Conservation (phyloP, 441 rosid species). For the Euphorbia celastroides region DNA sequence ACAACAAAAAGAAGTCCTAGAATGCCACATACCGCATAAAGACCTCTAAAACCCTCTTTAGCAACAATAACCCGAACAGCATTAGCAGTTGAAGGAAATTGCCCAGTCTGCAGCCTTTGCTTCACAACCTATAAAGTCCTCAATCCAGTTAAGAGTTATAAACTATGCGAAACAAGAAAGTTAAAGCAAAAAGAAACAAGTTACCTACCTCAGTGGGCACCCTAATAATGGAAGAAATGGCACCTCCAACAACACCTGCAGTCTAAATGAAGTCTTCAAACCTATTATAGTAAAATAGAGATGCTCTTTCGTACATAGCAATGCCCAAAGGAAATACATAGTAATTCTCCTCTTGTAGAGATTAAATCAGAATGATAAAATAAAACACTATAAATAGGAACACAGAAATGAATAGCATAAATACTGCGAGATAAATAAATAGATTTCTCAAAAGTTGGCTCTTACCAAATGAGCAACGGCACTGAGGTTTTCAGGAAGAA, state of each 20-base stretch:
- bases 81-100: slow-evolving; percentile 67
- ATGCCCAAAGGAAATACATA: background rate
- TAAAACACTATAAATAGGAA: background rate
- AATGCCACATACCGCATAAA: slow-evolving; percentile 36
- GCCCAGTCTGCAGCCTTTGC: slow-evolving; percentile 92
- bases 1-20: background rate
- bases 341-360: background rate
- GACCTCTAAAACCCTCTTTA: slow-evolving; percentile 78
- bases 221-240: slow-evolving; percentile 79
- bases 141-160: background rate
- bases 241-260: slow-evolving; percentile 85
- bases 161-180: background rate
- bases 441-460: background rate
- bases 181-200: slow-evolving; percentile 3
- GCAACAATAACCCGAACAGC: slow-evolving; percentile 72
- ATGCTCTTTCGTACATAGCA: slow-evolving; percentile 7
- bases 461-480: slow-evolving; percentile 33
- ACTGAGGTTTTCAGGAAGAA: slow-evolving; percentile 68
- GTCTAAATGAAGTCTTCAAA: slow-evolving; percentile 42
- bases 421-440: background rate
- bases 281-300: slow-evolving; percentile 20
- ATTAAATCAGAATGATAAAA: background rate
- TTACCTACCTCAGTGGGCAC: slow-evolving; percentile 89
- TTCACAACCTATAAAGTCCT: slow-evolving; percentile 30
- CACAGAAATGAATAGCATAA: background rate